These are phyloP conservation scores for Daldinia bambusicola DNA, from an alignment of 495 filamentous ascomycete genomes.

Conservation along the genomic window DNA sequence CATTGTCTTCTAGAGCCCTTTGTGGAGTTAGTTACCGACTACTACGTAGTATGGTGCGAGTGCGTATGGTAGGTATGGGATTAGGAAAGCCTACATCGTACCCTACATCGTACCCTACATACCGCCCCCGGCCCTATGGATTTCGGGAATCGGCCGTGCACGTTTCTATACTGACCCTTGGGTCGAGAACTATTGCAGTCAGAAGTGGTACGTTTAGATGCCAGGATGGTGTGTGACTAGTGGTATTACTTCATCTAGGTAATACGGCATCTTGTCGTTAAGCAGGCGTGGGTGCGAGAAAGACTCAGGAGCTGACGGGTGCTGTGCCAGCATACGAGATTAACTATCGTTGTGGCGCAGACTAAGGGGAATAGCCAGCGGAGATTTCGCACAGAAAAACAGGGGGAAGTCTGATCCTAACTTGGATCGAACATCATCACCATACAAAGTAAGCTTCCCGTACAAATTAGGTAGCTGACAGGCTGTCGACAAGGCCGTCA, in stretches of 20 bases:
- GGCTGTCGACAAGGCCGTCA: constrained; percentile 3
- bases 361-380: constrained; percentile 26
- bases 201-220: constrained; percentile 24
- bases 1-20: constrained; percentile 22
- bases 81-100: constrained; percentile 7
- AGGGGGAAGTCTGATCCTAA: constrained; percentile 37
- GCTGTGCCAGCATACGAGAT: constrained; percentile 39
- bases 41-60: constrained; percentile 31
- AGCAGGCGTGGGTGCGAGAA: constrained; percentile 26
- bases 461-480: constrained; percentile 38
- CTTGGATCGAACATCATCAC: constrained; percentile 20
- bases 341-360: constrained; percentile 36
- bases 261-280: constrained; percentile 31
- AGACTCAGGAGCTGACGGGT: constrained; percentile 28
- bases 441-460: constrained; percentile 27
- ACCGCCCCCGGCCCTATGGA: constrained; percentile 17
- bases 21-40: constrained; percentile 30
- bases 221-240: constrained; percentile 23
- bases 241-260: constrained; percentile 28
- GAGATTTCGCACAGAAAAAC: constrained; percentile 21
- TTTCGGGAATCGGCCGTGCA: constrained; percentile 29
- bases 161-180: constrained; percentile 22
- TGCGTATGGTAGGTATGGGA: constrained; percentile 1
- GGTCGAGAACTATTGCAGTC: constrained; percentile 10
- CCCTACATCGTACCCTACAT: constrained; percentile 8